Evolutionary conservation across 148 eudicot species (phyloP), one percentile per base, ranked within the genome.

Genomic region (Chenopodium berlandieri): DNA sequence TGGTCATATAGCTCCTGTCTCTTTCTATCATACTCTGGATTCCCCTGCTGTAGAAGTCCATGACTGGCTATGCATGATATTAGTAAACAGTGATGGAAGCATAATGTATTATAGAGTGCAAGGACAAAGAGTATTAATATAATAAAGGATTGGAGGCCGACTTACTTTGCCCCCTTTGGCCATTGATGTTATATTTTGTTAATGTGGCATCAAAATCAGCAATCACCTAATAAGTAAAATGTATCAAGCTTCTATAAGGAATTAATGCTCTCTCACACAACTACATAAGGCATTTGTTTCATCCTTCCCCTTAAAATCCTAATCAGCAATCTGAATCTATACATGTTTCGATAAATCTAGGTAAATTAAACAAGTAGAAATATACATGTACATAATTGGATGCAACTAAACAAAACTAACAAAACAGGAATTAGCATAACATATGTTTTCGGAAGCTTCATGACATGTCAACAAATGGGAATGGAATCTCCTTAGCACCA

Each of bases 151-250:
- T 25, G 48, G 72, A 22, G 54, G 83, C 60, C 7, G 16, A 87
- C 95, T 86, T 90, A 94, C 98, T 90, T 46, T 91, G 89, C 75
- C 98, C 98, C 78, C 93, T 89, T 81, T 83, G 86, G n/a, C 98
- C 98, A 78, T 93, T 81, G 75, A 93, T 82, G 87, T 89, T 84
- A 85, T 88, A 93, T 83, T 86, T 93, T 54, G 98, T 94, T 78
- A 94, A 82, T 52, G 98, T 94, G 64, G 88, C 90, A 87, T 94
- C 98, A 87, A 94, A 94, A 84, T 94, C 98, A 67, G 97, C 98
- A 82, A 94, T 94, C 47, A 94, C 97, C 98, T 94, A 84, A 78
- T 10, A 75, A 62, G 62, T 30, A 13, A 74, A 84, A 9, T 58
- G 25, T 47, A 68, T 46, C 67, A 85, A 71, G 65, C 20, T 62